Conservation (phyloP, 2,329 filamentous ascomycete species). For the Colletotrichum tropicicola region DNA sequence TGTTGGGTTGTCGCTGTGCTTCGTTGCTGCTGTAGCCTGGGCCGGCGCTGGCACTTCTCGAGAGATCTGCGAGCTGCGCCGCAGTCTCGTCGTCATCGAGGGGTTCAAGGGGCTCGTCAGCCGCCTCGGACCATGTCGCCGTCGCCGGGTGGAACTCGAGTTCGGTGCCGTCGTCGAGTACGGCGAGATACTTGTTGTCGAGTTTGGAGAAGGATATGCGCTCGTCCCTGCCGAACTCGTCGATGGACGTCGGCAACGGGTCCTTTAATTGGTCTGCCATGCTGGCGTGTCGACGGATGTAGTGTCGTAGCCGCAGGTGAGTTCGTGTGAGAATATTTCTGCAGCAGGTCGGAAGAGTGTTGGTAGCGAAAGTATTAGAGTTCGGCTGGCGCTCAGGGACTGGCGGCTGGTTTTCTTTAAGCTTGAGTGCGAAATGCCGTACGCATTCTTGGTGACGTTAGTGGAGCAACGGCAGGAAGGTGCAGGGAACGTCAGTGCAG, state of each 20-base stretch:
- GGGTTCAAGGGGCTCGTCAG: slow-evolving; percentile 53
- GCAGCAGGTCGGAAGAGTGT: too few species aligned
- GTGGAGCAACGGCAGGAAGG: slow-evolving; percentile 19
- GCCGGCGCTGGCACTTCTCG: slow-evolving; percentile 20
- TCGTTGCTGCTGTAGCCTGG: slow-evolving; percentile 30
- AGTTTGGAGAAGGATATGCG: slow-evolving; percentile 89
- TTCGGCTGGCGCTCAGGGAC: background rate
- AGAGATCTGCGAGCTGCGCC: slow-evolving; percentile 36
- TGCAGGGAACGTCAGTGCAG: slow-evolving; percentile 6
- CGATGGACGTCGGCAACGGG: slow-evolving; percentile 66
- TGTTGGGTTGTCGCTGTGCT: slow-evolving; percentile 5
- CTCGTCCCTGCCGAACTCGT: slow-evolving; percentile 79
- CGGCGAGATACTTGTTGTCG: slow-evolving; percentile 83
- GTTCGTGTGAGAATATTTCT: background rate
- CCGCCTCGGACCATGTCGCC: slow-evolving; percentile 78
- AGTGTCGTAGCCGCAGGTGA: background rate
- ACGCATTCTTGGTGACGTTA: slow-evolving; percentile 21
- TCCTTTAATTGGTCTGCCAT: slow-evolving; percentile 40
- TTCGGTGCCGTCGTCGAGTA: slow-evolving; percentile 85
- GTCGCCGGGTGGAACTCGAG: slow-evolving; percentile 80
- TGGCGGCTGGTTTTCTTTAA: background rate
- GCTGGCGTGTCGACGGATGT: background rate
- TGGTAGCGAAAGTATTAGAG: background rate
- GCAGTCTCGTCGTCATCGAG: slow-evolving; percentile 44
- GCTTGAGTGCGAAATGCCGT: slow-evolving; percentile 4